phyloP scores from a whole-genome alignment of 495 filamentous ascomycete species.

The Lepidopterella palustris region DNA sequence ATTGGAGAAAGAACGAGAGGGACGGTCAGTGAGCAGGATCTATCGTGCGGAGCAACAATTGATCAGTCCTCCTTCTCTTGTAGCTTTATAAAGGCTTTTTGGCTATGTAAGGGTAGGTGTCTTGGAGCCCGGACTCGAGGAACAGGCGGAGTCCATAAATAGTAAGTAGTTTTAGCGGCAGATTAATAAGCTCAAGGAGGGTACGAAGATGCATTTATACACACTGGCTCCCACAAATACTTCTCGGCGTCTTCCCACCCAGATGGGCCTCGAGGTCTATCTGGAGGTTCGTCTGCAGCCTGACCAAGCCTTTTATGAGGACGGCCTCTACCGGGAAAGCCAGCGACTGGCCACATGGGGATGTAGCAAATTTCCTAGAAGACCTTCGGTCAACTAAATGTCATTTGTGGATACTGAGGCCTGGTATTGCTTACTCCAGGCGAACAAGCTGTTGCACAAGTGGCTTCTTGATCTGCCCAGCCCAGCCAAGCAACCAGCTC shows the following conservation, averaged over 20 bases:
- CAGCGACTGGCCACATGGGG: constrained; percentile 35
- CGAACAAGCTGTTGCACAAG: constrained; percentile 28
- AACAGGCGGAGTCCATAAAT: no score
- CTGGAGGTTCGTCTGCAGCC: neutral
- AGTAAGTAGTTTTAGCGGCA: no score
- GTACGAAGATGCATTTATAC: constrained; percentile 11
- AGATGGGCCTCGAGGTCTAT: neutral
- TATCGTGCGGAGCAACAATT: no score
- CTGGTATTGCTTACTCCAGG: constrained; percentile 1
- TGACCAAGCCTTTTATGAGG: neutral
- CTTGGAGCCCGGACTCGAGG: no score
- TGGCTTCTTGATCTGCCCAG: constrained; percentile 33
- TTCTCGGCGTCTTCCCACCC: constrained; percentile 4
- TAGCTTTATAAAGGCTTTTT: no score
- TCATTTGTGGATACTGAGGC: neutral
- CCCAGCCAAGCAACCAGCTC: constrained; percentile 38
- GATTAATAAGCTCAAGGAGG: constrained; percentile 11
- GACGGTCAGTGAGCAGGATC: no score
- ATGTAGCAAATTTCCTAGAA: constrained; percentile 35
- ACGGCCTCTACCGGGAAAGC: neutral
- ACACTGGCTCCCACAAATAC: constrained; percentile 13
- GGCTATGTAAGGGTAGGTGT: no score
- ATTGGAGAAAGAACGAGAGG: no score
- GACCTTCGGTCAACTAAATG: neutral
- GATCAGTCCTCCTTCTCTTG: no score